A percentile compares a stretch with the other conserved stretches of the same genome.
Conservation (phyloP, 805 yeast genomes). For the Wickerhamomyces bovis region DNA sequence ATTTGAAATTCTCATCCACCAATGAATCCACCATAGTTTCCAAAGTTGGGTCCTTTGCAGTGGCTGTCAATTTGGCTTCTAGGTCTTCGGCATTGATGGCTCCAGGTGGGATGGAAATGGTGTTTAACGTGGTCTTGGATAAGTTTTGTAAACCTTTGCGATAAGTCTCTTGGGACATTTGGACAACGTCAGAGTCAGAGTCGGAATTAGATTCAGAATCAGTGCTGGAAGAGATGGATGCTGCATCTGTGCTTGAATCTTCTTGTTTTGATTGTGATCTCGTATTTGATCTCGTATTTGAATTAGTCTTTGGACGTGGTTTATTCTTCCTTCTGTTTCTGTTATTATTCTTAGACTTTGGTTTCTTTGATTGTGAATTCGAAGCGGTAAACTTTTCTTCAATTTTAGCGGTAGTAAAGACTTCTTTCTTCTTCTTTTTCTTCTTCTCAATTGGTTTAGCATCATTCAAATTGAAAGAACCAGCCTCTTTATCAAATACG, state of each 20-base stretch:
- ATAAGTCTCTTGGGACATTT: slow-evolving; percentile 1
- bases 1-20: slow-evolving; percentile 18
- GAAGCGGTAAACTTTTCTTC: neutral
- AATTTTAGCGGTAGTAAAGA: no score
- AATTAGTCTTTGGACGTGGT: neutral
- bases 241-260: neutral
- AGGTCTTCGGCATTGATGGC: slow-evolving; percentile 9
- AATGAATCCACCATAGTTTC: slow-evolving; percentile 27
- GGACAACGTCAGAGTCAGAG: slow-evolving; percentile 1
- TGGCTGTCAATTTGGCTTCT: slow-evolving; percentile 6
- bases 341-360: neutral
- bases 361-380: neutral
- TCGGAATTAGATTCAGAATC: neutral
- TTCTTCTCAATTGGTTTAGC: slow-evolving; percentile 7
- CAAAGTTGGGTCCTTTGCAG: slow-evolving; percentile 3
- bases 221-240: neutral
- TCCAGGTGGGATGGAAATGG: neutral
- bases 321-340: neutral
- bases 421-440: neutral
- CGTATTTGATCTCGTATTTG: neutral
- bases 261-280: neutral
- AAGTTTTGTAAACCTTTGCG: neutral
- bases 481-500: slow-evolving; percentile 16
- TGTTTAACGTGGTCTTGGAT: slow-evolving; percentile 1
- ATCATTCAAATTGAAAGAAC: slow-evolving; percentile 13